Conservation (phyloP, 768 basidiomycete species). For the Pleurotus eryngii region DNA sequence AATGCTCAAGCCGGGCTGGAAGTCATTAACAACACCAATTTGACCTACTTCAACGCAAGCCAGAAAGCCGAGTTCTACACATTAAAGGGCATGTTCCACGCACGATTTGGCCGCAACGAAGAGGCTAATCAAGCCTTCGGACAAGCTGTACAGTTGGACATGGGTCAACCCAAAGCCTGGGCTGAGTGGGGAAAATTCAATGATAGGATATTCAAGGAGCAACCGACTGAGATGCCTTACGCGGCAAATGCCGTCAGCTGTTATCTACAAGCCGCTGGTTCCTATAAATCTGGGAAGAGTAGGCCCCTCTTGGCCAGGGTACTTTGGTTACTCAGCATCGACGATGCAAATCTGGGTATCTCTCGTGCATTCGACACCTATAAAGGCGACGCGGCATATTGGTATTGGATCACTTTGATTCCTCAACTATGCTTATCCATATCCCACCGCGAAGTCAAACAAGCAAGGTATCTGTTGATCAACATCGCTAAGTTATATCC, state of each 20-base stretch:
- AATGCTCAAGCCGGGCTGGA: conserved; percentile 94
- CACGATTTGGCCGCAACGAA: conserved; percentile 77
- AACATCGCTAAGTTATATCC: conserved; percentile 90
- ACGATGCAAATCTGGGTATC: conserved; percentile 70
- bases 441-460: conserved; percentile 88
- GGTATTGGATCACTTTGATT: conserved; percentile 99
- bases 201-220: conserved; percentile 90
- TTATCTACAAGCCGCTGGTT: conserved; percentile 94
- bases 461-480: conserved; percentile 84
- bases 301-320: conserved; percentile 88
- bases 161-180: conserved; percentile 95
- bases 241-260: conserved; percentile 94
- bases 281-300: conserved; percentile 92
- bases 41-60: conserved; percentile 91
- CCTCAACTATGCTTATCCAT: conserved; percentile 91
- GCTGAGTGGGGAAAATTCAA: conserved; percentile 96
- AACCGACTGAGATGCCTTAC: conserved; percentile 64
- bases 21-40: conserved; percentile 98
- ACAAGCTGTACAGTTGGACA: conserved; percentile 94
- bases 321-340: conserved; percentile 94
- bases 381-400: conserved; percentile 93
- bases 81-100: conserved; percentile 97
- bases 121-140: conserved; percentile 92
- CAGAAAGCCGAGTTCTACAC: conserved; percentile 99
- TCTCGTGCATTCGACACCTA: conserved; percentile 89